Conservation (phyloP, 768 basidiomycete species). For the Trichaptum fuscoviolaceum region DNA sequence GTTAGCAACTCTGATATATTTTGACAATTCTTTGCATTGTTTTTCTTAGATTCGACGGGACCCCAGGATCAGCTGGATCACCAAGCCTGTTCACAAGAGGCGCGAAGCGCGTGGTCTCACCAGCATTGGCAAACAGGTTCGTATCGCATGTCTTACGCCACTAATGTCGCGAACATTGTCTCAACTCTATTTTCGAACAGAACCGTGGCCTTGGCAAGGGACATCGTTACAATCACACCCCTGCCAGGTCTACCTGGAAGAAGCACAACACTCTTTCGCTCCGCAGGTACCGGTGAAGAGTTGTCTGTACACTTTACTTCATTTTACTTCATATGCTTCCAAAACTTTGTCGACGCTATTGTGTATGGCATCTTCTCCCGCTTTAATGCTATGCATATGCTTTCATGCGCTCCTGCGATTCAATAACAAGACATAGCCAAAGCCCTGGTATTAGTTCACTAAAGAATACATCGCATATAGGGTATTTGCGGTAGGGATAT, state of each 20-base stretch:
- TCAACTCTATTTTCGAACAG: slow-evolving; percentile 31
- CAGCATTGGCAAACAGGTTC: slow-evolving; percentile 89
- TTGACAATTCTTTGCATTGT: slow-evolving; percentile 4
- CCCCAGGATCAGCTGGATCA: slow-evolving; percentile 98
- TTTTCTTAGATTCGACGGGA: slow-evolving; percentile 78
- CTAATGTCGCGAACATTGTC: slow-evolving; percentile 3
- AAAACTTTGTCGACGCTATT: background rate
- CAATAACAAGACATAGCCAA: background rate
- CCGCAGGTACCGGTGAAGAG: slow-evolving; percentile 77
- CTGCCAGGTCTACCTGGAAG: slow-evolving; percentile 90
- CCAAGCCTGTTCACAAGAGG: slow-evolving; percentile 97
- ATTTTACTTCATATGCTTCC: slow-evolving; percentile 5
- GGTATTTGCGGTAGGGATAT: background rate
- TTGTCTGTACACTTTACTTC: slow-evolving; percentile 18
- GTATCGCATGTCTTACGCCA: slow-evolving; percentile 18
- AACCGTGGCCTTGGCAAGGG: slow-evolving; percentile 98
- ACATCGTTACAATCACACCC: slow-evolving; percentile 88
- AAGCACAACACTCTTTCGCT: slow-evolving; percentile 97
- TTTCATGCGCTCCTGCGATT: background rate
- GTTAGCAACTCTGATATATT: background rate
- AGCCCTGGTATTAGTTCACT: background rate
- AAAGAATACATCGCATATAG: background rate
- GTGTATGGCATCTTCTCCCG: background rate
- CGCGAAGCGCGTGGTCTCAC: slow-evolving; percentile 98
- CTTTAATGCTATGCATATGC: background rate